Evolutionary conservation across 208 protist species (phyloP).

Genomic region (Naegleria lovaniensis): DNA sequence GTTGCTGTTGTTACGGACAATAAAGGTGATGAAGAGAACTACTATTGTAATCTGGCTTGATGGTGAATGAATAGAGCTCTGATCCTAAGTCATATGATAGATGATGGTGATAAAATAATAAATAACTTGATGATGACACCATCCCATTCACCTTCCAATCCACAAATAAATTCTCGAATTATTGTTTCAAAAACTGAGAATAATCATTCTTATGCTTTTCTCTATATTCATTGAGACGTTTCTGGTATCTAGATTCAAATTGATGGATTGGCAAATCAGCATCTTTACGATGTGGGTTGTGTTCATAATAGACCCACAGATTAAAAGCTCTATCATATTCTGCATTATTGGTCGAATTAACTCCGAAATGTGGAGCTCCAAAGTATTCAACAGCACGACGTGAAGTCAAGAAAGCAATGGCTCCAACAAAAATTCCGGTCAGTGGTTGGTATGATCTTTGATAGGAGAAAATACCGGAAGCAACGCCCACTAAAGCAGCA

Average conservation of each 20-base stretch:
- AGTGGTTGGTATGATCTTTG: slow-evolving; percentile 6
- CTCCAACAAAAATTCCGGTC: neutral
- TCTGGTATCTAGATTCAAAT: neutral
- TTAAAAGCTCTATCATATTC: slow-evolving; percentile 8
- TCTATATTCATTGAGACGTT: neutral
- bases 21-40: too few relatives aligned
- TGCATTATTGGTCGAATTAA: neutral
- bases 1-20: too few relatives aligned
- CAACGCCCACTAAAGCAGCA: neutral
- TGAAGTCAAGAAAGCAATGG: neutral
- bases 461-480: neutral
- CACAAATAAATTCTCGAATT: neutral
- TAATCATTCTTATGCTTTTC: neutral
- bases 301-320: neutral
- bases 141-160: too few relatives aligned
- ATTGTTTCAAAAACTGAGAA: neutral
- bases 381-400: neutral
- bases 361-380: neutral
- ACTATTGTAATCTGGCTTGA: too few relatives aligned
- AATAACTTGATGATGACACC: too few relatives aligned
- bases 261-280: neutral
- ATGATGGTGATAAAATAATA: too few relatives aligned
- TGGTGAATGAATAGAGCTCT: too few relatives aligned
- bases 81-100: too few relatives aligned
- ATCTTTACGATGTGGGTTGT: neutral